Base-by-base conservation (phyloP, 495 filamentous ascomycete species). In the Amphirosellinia nigrospora region DNA sequence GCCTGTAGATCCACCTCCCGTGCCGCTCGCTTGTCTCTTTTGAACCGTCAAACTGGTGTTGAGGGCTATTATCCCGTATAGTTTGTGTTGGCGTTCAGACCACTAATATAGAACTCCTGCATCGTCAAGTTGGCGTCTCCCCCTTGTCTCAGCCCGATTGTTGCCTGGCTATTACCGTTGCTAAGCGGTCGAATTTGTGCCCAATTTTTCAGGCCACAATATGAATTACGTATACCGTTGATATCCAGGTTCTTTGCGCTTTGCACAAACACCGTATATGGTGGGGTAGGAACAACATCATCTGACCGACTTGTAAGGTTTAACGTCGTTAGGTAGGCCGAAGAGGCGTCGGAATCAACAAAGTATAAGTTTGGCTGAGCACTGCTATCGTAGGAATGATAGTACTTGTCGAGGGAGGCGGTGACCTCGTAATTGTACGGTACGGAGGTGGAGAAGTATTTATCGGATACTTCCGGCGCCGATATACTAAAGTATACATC, bases 21-120 rank as follows among this genome's bases (percentile, higher is more conserved):
- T 68, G 45, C 53, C n/a, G 43, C 53, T 79, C 79, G 28, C 86
- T 84, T 70, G 82, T 76, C 48, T 84, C 85, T 52, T 77, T 76
- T 68, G 73, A 71, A 64, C 13, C 53, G 85, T 87, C 19, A 84
- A 86, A 71, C 85, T 90, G 10, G 84, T 87, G 32, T 83, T 77
- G 75, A 89, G 85, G 9, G 90, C 93, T 36, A 97, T 79, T 62
- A 93, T 89, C 0, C 86, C 93, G 82, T 72, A 74, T 98, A 99
- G 0, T 79, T 84, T 8, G 90, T 86, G 71, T 87, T 92, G 6
- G 81, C 78, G 60, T 94, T 93, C 21, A 99, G 84, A 2, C 88
- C 87, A 19, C 83, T 88, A 38, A 97, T 80, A 71, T 95, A 93
- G 79, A 98, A 96, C 75, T 97, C 93, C 79, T 96, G 88, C 73